Base-by-base conservation (phyloP, 1,284 basidiomycete species). In the Trametes hirsuta region DNA sequence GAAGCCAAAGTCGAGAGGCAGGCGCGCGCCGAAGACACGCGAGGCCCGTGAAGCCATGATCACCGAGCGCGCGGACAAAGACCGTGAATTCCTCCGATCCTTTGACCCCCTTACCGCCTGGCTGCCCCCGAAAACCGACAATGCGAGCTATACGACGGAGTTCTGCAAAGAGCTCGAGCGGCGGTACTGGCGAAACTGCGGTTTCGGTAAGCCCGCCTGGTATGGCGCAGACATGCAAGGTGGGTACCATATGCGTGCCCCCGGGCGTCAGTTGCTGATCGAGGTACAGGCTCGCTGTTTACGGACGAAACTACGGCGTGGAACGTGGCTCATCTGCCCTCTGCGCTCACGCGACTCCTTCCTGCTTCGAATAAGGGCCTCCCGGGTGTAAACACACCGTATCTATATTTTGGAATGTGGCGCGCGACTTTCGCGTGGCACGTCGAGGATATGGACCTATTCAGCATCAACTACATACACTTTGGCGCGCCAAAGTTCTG, bases 371-470 rank as follows among this genome's bases (percentile, higher is more conserved):
- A 82, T 22, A 83, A 93, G 52, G 86, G 85, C 56, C 80, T 99
- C 25, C 96, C 96, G 0, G 97, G 97, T 30, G 97, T 99, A 53
- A 99, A 98, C 71, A 92, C 95, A 1, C 97, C 97, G 0, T 99
- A 99, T 74, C 84, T 99, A 4, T 99, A 99, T 76, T 98, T 97
- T 75, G 97, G 97, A 66, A 98, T 98, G 95, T 99, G 97, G 97
- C 84, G 95, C 53, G 97, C 97, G 14, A 96, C 95, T 0, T 97
- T 99, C 75, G 95, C 97, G 0, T 99, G 97, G 97, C 97, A 99
- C 69, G 97, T 99, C 48, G 97, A 99, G 71, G 89, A 95, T 73
- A 95, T 95, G 93, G 97, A 98, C 72, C 82, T 99, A 3, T 97
- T 97, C 77, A 97, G 94, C 56, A 99, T 99, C 80, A 99, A 98